Percentiles rank a stretch among this genome's conserved stretches.
phyloP scores from a whole-genome alignment of 2,329 filamentous ascomycete genomes.

The Pseudocercospora vitis region DNA sequence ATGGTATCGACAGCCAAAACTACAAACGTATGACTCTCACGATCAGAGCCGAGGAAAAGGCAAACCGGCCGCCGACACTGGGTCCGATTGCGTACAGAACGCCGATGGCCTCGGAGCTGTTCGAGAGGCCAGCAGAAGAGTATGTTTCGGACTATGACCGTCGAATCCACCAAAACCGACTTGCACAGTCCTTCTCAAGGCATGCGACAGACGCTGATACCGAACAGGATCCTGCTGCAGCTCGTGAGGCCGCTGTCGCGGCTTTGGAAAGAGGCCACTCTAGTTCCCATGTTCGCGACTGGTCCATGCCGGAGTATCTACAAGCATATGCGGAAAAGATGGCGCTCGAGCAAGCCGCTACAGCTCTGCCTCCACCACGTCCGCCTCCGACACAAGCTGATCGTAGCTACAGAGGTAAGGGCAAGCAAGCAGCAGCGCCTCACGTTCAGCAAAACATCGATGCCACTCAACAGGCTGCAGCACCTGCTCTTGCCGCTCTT shows the following conservation, averaged over 20 bases:
- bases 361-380: too few species aligned
- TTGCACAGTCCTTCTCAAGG: neutral
- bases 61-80: neutral
- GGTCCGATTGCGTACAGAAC: neutral
- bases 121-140: constrained; percentile 6
- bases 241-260: neutral
- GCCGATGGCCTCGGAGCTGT: neutral
- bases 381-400: neutral
- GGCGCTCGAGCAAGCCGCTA: neutral
- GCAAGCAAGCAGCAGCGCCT: neutral
- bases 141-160: constrained; percentile 7
- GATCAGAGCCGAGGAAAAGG: neutral
- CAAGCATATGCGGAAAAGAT: neutral
- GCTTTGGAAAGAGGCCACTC: neutral
- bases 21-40: neutral
- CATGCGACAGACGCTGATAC: neutral
- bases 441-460: constrained; percentile 3
- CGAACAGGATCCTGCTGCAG: neutral
- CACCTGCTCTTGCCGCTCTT: neutral
- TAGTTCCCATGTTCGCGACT: neutral
- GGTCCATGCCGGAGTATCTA: neutral
- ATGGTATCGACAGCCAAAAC: neutral
- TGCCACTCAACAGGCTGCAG: neutral
- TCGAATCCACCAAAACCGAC: neutral
- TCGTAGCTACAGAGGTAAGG: neutral